Percentiles rank a stretch among this genome's conserved stretches.
Evolutionary conservation across 2,329 filamentous ascomycete species (phyloP).

Genomic region (Talaromyces sp.): DNA sequence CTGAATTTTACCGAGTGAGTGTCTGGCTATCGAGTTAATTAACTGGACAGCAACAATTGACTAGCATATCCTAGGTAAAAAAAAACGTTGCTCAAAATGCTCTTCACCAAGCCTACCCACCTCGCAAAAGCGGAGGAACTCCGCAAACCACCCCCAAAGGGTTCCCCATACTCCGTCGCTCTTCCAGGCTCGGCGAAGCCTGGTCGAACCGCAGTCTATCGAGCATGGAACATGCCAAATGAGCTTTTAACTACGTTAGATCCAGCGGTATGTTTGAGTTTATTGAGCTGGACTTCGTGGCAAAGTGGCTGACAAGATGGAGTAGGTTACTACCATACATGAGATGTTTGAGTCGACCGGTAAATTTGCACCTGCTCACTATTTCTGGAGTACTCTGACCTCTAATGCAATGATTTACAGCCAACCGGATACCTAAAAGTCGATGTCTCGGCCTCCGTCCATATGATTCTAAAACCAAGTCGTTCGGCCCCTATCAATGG

Average conservation of each 20-base stretch:
- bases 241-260: conserved; percentile 67
- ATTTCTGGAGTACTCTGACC: background rate
- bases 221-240: conserved; percentile 74
- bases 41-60: no score
- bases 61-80: no score
- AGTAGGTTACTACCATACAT: conserved; percentile 61
- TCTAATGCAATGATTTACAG: conserved; percentile 23
- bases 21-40: background rate
- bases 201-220: conserved; percentile 70
- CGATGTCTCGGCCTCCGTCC: conserved; percentile 74
- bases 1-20: background rate
- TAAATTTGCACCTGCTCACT: conserved; percentile 18
- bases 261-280: conserved; percentile 48
- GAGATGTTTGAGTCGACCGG: conserved; percentile 69
- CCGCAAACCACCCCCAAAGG: conserved; percentile 61
- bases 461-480: conserved; percentile 69
- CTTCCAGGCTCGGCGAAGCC: conserved; percentile 69
- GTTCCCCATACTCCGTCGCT: conserved; percentile 70
- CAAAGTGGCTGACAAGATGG: background rate
- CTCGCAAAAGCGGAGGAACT: conserved; percentile 47
- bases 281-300: background rate
- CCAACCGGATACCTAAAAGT: conserved; percentile 58
- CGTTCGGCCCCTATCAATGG: conserved; percentile 76
- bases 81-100: conserved; percentile 25
- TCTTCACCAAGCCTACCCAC: conserved; percentile 34